Base-by-base conservation (phyloP, 148 eudicot species). In the Pouteria glomerata region DNA sequence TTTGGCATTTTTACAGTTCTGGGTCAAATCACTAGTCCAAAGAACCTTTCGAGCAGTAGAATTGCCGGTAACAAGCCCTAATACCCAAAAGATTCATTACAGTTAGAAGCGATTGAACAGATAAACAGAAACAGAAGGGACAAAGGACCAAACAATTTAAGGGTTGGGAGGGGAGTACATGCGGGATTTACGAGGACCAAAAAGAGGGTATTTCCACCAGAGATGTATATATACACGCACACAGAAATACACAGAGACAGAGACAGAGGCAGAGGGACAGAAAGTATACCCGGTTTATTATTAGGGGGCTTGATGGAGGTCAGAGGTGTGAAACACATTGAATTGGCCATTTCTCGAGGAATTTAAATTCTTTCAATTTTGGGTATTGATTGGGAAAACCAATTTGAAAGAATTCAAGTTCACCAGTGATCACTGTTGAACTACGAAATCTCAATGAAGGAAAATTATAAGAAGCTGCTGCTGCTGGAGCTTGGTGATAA, bases 321-420 rank as follows among this genome's bases (percentile, higher is more conserved):
- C 27, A 80, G 69, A 66, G 77, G 69, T 31, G 81, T 56, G 64
- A 72, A 80, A 80, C 81, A 77, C 21, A 80, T 27, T 33, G 69
- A 71, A 44, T 48, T 74, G 39, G 86, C 73, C 86, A 83, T 83
- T 53, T 51, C 42, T 37, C 23, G 7, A 18, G 45, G 37, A 70
- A 51, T 16, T 44, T 33, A 10, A 21, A 53, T 14, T 7, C 24
- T 23, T 39, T 29, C 35, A 4, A 73, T 13, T 45, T 12, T 15
- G 6, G 1, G 26, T 19, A 53, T 0, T 51, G 52, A 31, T 31
- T 41, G 44, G n/a, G 41, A 66, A 33, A 8, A 59, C 34, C 19
- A 39, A 74, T 1, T n/a, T 33, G 63, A 53, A 57, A 26, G 55
- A 52, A 55, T 23, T 55, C 26, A 44, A 65, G 53, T 6, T 8